These are phyloP conservation scores for Lachnellula hyalina DNA, from an alignment of 2,329 filamentous ascomycete genomes.

Conservation along the genomic window DNA sequence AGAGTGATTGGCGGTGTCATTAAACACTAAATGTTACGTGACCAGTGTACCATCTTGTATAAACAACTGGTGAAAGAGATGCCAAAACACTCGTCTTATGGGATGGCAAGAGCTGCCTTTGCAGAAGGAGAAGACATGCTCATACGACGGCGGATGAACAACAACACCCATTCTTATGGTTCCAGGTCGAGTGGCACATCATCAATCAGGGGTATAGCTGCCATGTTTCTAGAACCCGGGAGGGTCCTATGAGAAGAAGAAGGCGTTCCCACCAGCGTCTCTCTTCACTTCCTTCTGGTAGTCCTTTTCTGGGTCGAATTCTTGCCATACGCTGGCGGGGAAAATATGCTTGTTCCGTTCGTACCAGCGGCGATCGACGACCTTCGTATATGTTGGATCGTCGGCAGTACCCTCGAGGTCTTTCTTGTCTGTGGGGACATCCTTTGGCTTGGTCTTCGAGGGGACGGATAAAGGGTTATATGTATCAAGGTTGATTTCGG, in stretches of 20 bases:
- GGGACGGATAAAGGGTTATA: conserved; percentile 37
- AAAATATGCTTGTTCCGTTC: conserved; percentile 98
- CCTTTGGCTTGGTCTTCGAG: conserved; percentile 33
- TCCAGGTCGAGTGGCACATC: too few species aligned
- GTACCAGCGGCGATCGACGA: conserved; percentile 95
- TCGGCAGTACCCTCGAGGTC: conserved; percentile 70
- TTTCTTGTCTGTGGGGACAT: conserved; percentile 30
- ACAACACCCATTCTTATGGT: too few species aligned
- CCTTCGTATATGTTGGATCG: conserved; percentile 80
- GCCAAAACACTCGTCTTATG: too few species aligned
- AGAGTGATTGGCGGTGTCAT: too few species aligned
- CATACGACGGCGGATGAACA: too few species aligned
- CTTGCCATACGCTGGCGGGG: conserved; percentile 90
- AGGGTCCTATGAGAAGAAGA: conserved; percentile 64
- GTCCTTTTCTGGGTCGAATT: conserved; percentile 86
- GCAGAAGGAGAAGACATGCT: too few species aligned
- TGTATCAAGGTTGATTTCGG: conserved; percentile 21
- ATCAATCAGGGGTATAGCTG: too few species aligned
- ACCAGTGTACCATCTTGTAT: too few species aligned
- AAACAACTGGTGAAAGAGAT: too few species aligned
- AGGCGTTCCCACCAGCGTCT: conserved; percentile 84
- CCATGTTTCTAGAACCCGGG: too few species aligned
- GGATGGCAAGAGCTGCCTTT: too few species aligned
- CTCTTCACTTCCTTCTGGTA: conserved; percentile 73
- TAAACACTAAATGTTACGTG: too few species aligned